Base-by-base conservation (phyloP, 345 rosid species). In the Pugionium cornutum region DNA sequence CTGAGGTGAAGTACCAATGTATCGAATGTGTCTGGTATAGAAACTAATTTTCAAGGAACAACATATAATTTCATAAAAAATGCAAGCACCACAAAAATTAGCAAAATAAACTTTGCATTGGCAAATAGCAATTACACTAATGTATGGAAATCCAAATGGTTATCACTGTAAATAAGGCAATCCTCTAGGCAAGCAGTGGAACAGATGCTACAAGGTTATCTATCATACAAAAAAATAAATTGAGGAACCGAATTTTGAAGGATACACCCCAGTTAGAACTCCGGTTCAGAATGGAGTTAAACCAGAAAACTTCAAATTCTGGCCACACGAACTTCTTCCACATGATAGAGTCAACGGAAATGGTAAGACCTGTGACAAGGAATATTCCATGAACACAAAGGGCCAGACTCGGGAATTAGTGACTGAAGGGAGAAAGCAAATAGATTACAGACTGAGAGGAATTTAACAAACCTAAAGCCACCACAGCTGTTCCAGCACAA, bases 211-310 rank as follows among this genome's bases (percentile, higher is more conserved):
- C 7, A 43, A 35, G 29, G 42, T 30, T 31, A 37, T 37, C 30
- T 52, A 53, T 67, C 34, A 73, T 26, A 9, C 9, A 3, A 52
- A 45, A 18, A 49, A 41, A 43, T 40, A 56, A 68, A 35, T 2
- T 5, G 41, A 51, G 29, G 48, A 68, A 46, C 31, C 49, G 50
- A 34, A 45, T 26, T 44, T 26, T 32, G 70, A 49, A 85, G 99
- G 99, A 90, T 94, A 94, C 97, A 67, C 99, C 99, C 99, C 99
- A 94, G 67, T 90, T 92, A 52, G 96, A 86, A 73, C 99, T 94
- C 62, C 95, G 89, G 78, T 94, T 86, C 58, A 88, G 81, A 76
- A 94, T 78, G 75, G 99, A 90, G 79, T 90, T 94, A 82, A 94
- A 94, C 97, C 96, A 94, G 27, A 90, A 78, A 77, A 94, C 97